Percentiles rank a stretch among this genome's conserved stretches.
These are phyloP conservation scores for Moesziomyces globuligerus DNA, from an alignment of 1,284 basidiomycete genomes.

Conservation along the genomic window DNA sequence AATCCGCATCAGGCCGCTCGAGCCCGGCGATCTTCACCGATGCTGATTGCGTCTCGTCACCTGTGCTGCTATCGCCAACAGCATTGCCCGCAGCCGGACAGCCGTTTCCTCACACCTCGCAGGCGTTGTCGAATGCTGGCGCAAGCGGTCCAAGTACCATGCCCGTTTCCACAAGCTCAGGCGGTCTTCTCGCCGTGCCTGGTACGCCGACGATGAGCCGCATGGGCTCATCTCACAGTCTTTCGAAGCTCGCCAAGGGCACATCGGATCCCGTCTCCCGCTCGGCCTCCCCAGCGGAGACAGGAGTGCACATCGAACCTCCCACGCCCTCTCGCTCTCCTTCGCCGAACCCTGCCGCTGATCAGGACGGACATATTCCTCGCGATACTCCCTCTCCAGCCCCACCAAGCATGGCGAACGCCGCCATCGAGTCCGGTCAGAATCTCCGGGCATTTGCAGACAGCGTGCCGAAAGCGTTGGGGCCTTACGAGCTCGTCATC, in stretches of 20 bases:
- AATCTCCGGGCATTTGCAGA: conserved; percentile 20
- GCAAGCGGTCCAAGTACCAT: not conserved
- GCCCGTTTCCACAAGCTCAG: conserved; percentile 13
- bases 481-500: conserved; percentile 79
- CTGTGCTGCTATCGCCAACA: conserved; percentile 31
- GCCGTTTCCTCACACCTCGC: conserved; percentile 3
- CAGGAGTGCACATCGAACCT: conserved; percentile 30
- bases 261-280: conserved; percentile 9
- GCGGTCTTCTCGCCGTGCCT: conserved; percentile 27
- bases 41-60: conserved; percentile 24
- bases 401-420: not conserved
- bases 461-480: conserved; percentile 46
- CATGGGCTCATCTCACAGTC: conserved; percentile 35
- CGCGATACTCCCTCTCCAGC: conserved; percentile 17
- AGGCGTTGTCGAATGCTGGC: not conserved
- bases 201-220: conserved; percentile 22
- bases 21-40: conserved; percentile 27
- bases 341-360: conserved; percentile 15
- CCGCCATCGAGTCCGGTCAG: not conserved
- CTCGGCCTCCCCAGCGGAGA: conserved; percentile 18
- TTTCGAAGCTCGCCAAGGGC: conserved; percentile 17
- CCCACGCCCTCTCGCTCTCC: conserved; percentile 35
- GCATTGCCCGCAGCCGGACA: conserved; percentile 8
- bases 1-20: conserved; percentile 19
- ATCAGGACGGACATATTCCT: not conserved